phyloP scores from a whole-genome alignment of 345 rosid species.

The Gossypium sturtianum region DNA sequence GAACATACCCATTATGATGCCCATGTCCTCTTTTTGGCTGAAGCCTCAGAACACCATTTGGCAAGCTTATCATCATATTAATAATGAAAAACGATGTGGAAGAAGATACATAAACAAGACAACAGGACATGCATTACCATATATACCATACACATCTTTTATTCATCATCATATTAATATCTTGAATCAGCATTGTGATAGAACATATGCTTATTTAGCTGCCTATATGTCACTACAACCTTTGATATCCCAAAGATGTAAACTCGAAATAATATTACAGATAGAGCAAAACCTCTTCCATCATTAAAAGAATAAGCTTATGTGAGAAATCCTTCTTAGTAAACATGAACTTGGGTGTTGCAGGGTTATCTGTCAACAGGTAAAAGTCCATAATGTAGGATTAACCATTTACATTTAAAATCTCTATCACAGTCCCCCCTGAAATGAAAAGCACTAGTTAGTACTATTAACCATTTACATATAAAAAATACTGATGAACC shows the following conservation, averaged over 20 bases:
- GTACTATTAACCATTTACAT: background rate
- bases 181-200: background rate
- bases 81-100: no score
- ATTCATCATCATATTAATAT: background rate
- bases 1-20: slow-evolving; percentile 75
- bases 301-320: no score
- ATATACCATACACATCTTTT: background rate
- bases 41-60: slow-evolving; percentile 82
- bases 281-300: no score
- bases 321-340: background rate
- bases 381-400: background rate
- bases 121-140: background rate
- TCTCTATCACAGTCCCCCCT: background rate
- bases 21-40: slow-evolving; percentile 90
- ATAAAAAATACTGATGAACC: no score
- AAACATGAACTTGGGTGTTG: background rate
- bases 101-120: background rate
- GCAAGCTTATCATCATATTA: slow-evolving; percentile 48
- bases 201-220: background rate
- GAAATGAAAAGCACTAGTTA: background rate
- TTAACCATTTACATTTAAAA: background rate
- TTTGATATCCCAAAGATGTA: background rate
- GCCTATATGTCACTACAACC: background rate
- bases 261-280: no score
- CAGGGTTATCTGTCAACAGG: background rate